Evolutionary conservation across 495 filamentous ascomycete species (phyloP), one percentile per base, ranked within the genome.

Genomic region (Patellaria atrata): DNA sequence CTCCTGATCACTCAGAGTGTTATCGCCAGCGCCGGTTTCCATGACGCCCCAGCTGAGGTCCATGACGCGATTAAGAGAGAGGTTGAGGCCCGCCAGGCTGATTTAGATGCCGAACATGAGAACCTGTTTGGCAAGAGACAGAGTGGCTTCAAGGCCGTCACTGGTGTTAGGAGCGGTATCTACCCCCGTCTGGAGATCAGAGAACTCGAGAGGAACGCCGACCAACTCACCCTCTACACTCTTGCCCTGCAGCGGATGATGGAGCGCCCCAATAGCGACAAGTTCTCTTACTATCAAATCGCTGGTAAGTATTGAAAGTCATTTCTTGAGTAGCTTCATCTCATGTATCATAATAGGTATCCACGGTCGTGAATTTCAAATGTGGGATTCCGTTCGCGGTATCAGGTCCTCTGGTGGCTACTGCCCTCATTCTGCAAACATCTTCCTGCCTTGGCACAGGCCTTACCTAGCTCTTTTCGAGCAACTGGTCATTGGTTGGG

Each of bases 391-490:
- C 30, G 58, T 51, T 17, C 51, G 62, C 5, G 66, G 68, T 3
- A 59, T 61, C 24, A n/a, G n/a, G n/a, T 55, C 65, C 48, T 39
- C 55, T 21, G 59, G 55, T 22, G 77, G 77, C 5, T 79, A 75
- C 42, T 82, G 77, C 44, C 60, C 62, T 16, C 77, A 82, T 53
- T 57, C 59, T 13, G 74, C 68, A 10, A 63, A 65, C 22, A 56
- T 82, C 26, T 81, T 81, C 44, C 64, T 68, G 28, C 64, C 73
- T 18, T 82, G 77, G 77, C 77, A 82, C 58, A 63, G 77, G 31
- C 70, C 75, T 11, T 82, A 80, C 51, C 62, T 81, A 37, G 64
- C 65, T 27, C 51, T 81, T 28, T 71, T 68, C 43, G 77, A 81
- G 65, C 73, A 75, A 56, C 38, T 53, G 2, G 17, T n/a, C 1